Conservation (phyloP, 2,329 filamentous ascomycete species). For the Penicillium sp. region DNA sequence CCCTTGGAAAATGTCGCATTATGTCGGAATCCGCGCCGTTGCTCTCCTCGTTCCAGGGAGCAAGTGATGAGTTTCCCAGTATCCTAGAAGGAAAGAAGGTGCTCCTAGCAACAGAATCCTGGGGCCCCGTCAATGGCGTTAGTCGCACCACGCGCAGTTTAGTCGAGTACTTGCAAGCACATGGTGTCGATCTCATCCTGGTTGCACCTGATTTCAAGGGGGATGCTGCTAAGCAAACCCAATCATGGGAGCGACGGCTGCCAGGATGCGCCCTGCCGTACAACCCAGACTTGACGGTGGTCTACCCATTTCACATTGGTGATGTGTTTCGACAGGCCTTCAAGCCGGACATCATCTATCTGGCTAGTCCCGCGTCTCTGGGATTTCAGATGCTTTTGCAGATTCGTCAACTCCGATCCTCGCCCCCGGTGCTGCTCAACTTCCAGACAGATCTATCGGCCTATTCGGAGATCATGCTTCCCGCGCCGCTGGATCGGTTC, state of each 20-base stretch:
- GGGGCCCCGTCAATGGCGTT: conserved; percentile 72
- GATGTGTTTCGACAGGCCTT: conserved; percentile 62
- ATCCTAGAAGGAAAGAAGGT: conserved; percentile 61
- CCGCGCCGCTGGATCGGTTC: conserved; percentile 59
- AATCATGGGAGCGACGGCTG: conserved; percentile 57
- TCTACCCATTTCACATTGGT: conserved; percentile 67
- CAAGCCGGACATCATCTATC: conserved; percentile 67
- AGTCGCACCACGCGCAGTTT: conserved; percentile 69
- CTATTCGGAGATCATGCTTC: conserved; percentile 70
- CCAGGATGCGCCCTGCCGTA: conserved; percentile 68
- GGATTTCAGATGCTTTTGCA: conserved; percentile 73
- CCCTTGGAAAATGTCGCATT: background rate
- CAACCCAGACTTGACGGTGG: conserved; percentile 69
- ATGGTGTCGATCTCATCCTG: conserved; percentile 65
- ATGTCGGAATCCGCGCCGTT: conserved; percentile 17
- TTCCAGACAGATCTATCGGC: conserved; percentile 71
- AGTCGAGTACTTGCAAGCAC: conserved; percentile 64
- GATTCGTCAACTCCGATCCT: conserved; percentile 58
- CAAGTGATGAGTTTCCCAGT: conserved; percentile 38
- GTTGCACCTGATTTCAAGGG: conserved; percentile 62
- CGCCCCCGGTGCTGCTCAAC: conserved; percentile 64
- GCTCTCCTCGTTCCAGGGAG: conserved; percentile 5
- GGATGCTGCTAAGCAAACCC: conserved; percentile 38
- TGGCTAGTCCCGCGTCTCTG: conserved; percentile 67
- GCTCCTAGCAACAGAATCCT: conserved; percentile 69